Percentiles rank a stretch among this genome's conserved stretches.
These are phyloP conservation scores for Saccharomycopsis sp. DNA, from an alignment of 805 yeast species.

Conservation along the genomic window DNA sequence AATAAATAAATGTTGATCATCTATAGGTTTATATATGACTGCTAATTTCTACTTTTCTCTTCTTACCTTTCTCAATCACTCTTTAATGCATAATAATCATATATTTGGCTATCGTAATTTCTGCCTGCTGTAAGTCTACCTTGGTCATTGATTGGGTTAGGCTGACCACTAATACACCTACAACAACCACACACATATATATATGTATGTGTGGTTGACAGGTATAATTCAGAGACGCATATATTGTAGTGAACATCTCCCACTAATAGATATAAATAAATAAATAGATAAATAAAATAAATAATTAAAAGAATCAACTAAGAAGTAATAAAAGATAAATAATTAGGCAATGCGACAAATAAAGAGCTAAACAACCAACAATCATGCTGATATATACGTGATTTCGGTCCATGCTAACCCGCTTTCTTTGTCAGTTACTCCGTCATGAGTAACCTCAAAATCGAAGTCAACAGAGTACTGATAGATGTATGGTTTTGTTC, in stretches of 20 bases:
- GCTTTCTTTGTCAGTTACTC: constrained; percentile 39
- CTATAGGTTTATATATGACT: not conserved
- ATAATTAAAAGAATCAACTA: not conserved
- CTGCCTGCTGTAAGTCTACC: too few species aligned
- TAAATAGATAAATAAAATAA: not conserved
- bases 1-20: not conserved
- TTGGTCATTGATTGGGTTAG: too few species aligned
- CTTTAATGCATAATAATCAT: not conserved
- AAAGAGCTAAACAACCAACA: constrained; percentile 2
- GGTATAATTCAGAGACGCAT: too few species aligned
- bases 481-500: constrained; percentile 94
- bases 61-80: not conserved
- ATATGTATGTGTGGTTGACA: too few species aligned
- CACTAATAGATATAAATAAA: too few species aligned
- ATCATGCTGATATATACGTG: constrained; percentile 54
- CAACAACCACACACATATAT: too few species aligned
- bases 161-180: too few species aligned
- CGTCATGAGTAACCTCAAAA: constrained; percentile 38
- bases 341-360: not conserved
- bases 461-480: constrained; percentile 70
- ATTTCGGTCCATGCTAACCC: constrained; percentile 75
- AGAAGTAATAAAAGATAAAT: not conserved
- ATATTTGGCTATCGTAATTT: not conserved
- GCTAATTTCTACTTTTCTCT: not conserved
- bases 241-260: not conserved